phyloP scores from a whole-genome alignment of 2,329 filamentous ascomycete genomes.

The Aspergillus chevalieri region DNA sequence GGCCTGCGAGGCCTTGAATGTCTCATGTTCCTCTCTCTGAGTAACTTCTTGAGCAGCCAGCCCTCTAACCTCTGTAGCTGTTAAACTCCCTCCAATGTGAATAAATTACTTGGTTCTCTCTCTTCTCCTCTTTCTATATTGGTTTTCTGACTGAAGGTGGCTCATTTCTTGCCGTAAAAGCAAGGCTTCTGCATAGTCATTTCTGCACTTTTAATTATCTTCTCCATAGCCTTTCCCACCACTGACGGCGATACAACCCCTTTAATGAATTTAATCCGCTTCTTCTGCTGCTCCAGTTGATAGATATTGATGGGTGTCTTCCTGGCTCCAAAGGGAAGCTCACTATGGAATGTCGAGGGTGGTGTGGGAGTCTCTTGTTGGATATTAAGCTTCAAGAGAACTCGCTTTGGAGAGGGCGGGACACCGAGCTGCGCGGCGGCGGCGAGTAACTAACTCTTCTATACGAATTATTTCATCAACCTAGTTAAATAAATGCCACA shows the following conservation, averaged over 20 bases:
- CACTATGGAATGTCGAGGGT: not conserved
- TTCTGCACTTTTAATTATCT: not conserved
- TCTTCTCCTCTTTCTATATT: not conserved
- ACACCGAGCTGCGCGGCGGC: too few relatives aligned
- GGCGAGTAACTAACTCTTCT: too few relatives aligned
- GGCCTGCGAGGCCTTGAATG: not conserved
- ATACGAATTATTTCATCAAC: too few relatives aligned
- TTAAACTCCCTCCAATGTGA: not conserved
- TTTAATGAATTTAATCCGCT: slow-evolving; percentile 4
- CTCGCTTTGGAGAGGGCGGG: too few relatives aligned
- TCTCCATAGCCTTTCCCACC: not conserved
- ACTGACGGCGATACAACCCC: not conserved
- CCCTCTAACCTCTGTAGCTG: not conserved
- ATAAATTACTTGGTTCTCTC: not conserved
- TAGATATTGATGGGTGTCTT: not conserved
- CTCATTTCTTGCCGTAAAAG: not conserved
- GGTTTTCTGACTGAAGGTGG: not conserved
- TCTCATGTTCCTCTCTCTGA: slow-evolving; percentile 2
- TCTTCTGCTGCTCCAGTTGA: not conserved
- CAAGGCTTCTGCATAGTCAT: not conserved
- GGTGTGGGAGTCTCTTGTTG: not conserved
- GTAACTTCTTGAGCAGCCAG: not conserved
- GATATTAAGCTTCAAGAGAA: not conserved
- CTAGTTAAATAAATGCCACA: too few relatives aligned
- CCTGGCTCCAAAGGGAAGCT: not conserved